phyloP scores from a whole-genome alignment of 1,284 basidiomycete species.

The Peniophora sp. region DNA sequence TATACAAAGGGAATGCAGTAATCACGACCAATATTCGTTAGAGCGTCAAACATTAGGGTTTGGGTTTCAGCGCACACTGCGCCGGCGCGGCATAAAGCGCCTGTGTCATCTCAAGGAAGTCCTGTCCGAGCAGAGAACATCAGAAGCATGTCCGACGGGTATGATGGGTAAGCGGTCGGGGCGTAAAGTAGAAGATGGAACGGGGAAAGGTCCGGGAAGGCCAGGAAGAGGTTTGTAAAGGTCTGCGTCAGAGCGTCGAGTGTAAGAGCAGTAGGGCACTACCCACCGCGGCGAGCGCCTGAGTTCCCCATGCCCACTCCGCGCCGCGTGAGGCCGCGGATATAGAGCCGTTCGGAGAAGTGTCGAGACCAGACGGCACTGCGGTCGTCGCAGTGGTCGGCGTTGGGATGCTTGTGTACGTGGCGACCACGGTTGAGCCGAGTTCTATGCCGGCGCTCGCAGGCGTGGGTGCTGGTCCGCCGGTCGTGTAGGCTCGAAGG shows the following conservation, averaged over 20 bases:
- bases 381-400: background rate
- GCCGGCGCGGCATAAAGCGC: no score
- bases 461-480: conserved; percentile 11
- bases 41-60: no score
- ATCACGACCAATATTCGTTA: no score
- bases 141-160: no score
- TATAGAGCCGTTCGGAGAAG: conserved; percentile 1
- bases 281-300: background rate
- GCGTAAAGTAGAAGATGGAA: no score
- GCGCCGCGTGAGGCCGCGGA: background rate
- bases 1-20: no score
- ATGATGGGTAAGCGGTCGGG: no score
- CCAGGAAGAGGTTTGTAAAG: background rate
- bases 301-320: background rate
- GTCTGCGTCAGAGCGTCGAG: background rate
- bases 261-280: background rate
- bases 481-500: conserved; percentile 36
- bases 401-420: conserved; percentile 4
- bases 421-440: background rate
- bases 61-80: no score
- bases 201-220: no score
- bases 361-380: background rate
- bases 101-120: no score
- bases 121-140: no score
- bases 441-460: conserved; percentile 1